Base-by-base conservation (phyloP, 257 asterid species). In the Galeopsis tetrahit region DNA sequence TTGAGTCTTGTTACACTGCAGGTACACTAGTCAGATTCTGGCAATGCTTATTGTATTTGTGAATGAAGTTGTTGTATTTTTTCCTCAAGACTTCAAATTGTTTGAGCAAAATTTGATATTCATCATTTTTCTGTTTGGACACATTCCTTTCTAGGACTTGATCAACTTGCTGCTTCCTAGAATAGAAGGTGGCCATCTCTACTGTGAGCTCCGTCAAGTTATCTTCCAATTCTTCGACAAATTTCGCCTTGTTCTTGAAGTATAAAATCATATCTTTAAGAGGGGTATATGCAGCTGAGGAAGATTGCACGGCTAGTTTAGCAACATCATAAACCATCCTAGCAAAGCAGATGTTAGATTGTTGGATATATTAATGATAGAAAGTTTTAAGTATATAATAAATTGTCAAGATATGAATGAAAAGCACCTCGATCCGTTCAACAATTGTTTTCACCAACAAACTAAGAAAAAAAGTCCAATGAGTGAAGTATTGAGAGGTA, bases 161-260 rank as follows among this genome's bases (percentile, higher is more conserved):
- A 74, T 66, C 73, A 21, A 66, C 44, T 57, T 66, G 55, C 7
- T 57, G 4, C 39, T 59, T 66, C 62, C 35, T 66, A 7, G 74
- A 57, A 46, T 66, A 34, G 13, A 58, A 13, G 32, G 55, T 66
- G 38, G 7, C 40, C 43, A 66, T 28, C 42, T 44, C 63, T 9
- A 5, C 63, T 10, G 34, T 9, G 34, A 66, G 72, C 11, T 43
- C 35, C 34, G 35, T 33, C n/a, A 74, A 57, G 14, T 43, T 57
- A 32, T 66, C 62, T 42, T 74, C 55, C 51, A 74, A 32, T 0
- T 56, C 44, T 10, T 3, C 10, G n/a, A 64, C 51, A 40, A 40
- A 63, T 34, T 72, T 35, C 3, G 38, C 72, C 48, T 64, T 73
- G 49, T 46, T 34, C 14, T 38, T 53, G 5, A 63, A 36, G 63